phyloP scores from a whole-genome alignment of 768 basidiomycete genomes.

The Suillus occidentalis region DNA sequence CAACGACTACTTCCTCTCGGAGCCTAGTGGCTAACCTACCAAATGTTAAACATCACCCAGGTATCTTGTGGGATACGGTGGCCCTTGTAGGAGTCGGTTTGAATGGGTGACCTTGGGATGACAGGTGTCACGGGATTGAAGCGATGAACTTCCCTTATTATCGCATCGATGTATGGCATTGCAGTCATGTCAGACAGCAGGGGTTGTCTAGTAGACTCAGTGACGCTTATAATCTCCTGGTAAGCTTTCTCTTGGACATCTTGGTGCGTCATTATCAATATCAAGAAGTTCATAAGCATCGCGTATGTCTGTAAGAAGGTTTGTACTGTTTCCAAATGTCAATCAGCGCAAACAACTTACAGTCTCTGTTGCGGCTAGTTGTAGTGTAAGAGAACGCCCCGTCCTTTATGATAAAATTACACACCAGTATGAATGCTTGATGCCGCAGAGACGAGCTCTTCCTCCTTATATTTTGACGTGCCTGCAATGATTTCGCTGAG shows the following conservation, averaged over 20 bases:
- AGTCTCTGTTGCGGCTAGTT: not conserved
- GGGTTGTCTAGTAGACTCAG: not conserved
- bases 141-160: not conserved
- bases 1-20: not conserved
- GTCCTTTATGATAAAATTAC: not conserved
- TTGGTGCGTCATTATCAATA: not conserved
- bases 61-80: not conserved
- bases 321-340: not conserved
- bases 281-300: not conserved
- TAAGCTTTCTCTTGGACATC: not conserved
- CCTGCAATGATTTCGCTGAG: not conserved
- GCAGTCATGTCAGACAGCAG: not conserved
- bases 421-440: not conserved
- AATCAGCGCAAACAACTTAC: not conserved
- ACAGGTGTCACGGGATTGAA: not conserved
- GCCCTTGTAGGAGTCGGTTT: not conserved
- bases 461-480: not conserved
- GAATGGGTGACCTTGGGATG: not conserved
- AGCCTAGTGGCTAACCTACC: not conserved
- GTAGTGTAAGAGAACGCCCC: not conserved
- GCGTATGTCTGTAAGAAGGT: not conserved
- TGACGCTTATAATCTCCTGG: not conserved
- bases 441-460: not conserved
- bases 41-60: not conserved
- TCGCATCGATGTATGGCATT: not conserved